Base-by-base conservation (phyloP, 306 rosid species). In the Trifolium subterraneum region DNA sequence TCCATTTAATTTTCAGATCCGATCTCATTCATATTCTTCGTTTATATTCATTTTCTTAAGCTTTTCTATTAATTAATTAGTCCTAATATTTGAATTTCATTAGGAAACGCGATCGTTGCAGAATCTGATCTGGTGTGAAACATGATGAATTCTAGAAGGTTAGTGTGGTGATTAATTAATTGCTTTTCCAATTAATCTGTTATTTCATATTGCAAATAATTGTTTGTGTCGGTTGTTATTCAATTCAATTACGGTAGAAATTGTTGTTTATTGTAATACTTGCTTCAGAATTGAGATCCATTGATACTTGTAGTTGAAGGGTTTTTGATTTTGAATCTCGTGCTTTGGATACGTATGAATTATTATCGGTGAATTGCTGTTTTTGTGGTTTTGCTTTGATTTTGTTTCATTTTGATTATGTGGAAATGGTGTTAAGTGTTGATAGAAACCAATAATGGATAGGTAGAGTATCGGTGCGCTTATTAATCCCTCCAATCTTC, bases 101-200 rank as follows among this genome's bases (percentile, higher is more conserved):
- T 48, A 38, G 72, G 56, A 60, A 64, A 18, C 75, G 36, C 74
- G 62, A 60, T 72, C 55, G 18, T 52, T 12, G 27, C 18, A 42
- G 41, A 70, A 55, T 71, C 55, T 54, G 48, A 75, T 76, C 78
- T 36, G 45, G 58, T 44, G 50, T 63, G 51, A 81, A 48, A 61
- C 29, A 82, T 82, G 85, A 72, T 82, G 85, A 72, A 77, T 72
- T 23, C 82, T 22, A 77, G 85, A 73, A 77, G 85, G 85, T 82
- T 72, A 15, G 85, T 60, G 44, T 23, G 18, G 36, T 10, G 33
- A 55, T 54, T 54, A 14, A 11, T 58, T 25, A 58, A 58, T 25
- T 25, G 2, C 33, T 54, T 75, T 38, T 42, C 13, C 2, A 12
- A 3, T 79, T 47, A 51, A 54, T 70, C 8, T 29, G 9, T 59